Base-by-base conservation (phyloP, 225 moss, liverwort and hornwort genomes). In the Ulota crispa region DNA sequence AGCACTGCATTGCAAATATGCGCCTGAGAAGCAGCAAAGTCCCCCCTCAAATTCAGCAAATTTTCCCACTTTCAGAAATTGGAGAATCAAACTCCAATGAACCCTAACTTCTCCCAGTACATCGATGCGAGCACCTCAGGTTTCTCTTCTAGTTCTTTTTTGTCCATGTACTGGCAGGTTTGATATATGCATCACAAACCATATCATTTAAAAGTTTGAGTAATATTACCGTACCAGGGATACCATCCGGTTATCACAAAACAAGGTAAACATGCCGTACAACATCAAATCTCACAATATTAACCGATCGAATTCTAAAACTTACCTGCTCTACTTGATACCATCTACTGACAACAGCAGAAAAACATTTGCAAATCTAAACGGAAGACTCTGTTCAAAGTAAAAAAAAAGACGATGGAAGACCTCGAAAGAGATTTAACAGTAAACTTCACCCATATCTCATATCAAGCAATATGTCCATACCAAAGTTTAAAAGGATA, bases 391-490 rank as follows among this genome's bases (percentile, higher is more conserved):
- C 31, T 34, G 45, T 60, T 61, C 45, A 70, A 70, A 42, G 13
- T 21, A 32, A 39, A 37, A 5, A 5, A 67, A 27, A 67, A 20
- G 68, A 20, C 31, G 50, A 79, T 31, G 24, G 4, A 70, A 43
- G 69, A 73, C 24, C 59, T 78, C 66, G 14, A 41, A 9, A 62
- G 54, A 34, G 21, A 13, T 21, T 53, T 34, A 24, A 59, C 50
- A 59, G 55, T n/a, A 50, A 56, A 72, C 66, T 73, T 30, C 67
- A 63, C 45, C 23, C 63, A 41, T 14, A 55, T 18, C 43, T 68
- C 73, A 54, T 32, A 61, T 66, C 60, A 80, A 52, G 39, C 83
- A 71, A 56, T 42, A 32, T 42, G 41, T 76, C 23, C 16, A 52
- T 63, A 64, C 42, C 39, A 76, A 37, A 50, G 7, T 27, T 65